Base-by-base conservation (phyloP, 2,329 filamentous ascomycete genomes). In the Colletotrichum orchidophilum region DNA sequence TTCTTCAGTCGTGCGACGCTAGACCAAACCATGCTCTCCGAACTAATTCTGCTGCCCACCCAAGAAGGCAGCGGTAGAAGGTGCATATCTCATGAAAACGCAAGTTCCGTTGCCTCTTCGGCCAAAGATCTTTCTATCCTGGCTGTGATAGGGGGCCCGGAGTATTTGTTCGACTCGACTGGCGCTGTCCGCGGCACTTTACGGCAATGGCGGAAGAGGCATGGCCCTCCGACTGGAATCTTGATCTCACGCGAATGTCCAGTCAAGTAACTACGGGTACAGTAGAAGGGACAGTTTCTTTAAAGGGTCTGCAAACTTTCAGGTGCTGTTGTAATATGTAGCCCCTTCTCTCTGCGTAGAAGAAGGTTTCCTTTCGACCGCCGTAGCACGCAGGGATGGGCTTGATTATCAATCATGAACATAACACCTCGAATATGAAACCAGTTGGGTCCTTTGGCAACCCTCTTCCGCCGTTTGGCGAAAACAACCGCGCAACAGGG, bases 381-480 rank as follows among this genome's bases (percentile, higher is more conserved):
- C 21, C 35, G 15, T 18, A 26, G n/a, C 46, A 59, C 58, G 69
- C 69, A 71, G 64, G 58, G 69, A 63, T 53, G 58, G 33, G 12
- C 27, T 33, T 42, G 54, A 46, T 42, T 11, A 39, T 57, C 29
- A 42, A 29, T 26, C 11, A 21, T 33, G 52, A 50, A 31, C 24
- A 55, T 24, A 18, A 27, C 59, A 29, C 9, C 33, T 21, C 35
- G 29, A 18, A 55, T 24, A 50, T 9, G 33, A 26, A 53, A 33
- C 27, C 21, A 42, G 24, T 24, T 27, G 31, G 49, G 27, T 27
- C 49, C 1, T 49, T n/a, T 33, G 60, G 46, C 54, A 39, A 58
- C 18, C 7, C 31, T 39, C 29, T 26, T 21, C 21, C 31, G 13
- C 11, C 3, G 9, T 8, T 46, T 42, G 55, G 39, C 49, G 33